Conservation (phyloP, 2,329 filamentous ascomycete species). For the Capronia americana region DNA sequence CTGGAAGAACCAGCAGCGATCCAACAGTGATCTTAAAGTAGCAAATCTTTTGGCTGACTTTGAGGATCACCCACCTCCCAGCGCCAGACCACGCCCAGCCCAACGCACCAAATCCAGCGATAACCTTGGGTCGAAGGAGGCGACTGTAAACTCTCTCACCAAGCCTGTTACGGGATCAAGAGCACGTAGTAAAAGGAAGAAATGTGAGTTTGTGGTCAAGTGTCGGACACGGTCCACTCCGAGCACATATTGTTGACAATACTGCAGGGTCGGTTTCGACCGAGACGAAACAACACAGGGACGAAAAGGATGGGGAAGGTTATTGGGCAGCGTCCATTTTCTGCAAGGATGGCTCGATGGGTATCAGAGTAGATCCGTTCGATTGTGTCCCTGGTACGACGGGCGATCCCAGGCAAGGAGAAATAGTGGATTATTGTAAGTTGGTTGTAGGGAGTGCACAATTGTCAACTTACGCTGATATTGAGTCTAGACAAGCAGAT, state of each 20-base stretch:
- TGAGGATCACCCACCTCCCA: not conserved
- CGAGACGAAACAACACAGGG: not conserved
- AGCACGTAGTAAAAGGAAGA: not conserved
- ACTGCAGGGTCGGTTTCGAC: not conserved
- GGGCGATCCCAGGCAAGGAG: not conserved
- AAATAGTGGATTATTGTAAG: conserved; percentile 12
- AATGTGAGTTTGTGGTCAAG: not conserved
- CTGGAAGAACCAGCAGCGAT: not conserved
- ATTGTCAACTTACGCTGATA: not conserved
- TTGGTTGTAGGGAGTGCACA: not conserved
- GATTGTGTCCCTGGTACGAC: conserved; percentile 9
- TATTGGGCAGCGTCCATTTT: not conserved
- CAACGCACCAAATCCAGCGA: not conserved
- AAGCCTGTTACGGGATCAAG: not conserved
- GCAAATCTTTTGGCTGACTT: not conserved
- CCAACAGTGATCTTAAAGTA: conserved; percentile 4
- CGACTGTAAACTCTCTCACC: not conserved
- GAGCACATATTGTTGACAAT: not conserved
- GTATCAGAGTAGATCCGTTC: conserved; percentile 9
- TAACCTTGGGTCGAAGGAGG: not conserved
- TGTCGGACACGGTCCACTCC: not conserved
- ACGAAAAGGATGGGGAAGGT: not conserved
- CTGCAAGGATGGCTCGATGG: conserved; percentile 8
- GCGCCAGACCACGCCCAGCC: not conserved
- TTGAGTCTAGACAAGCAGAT: conserved; percentile 2